These are phyloP conservation scores for Oryza officinalis DNA, from an alignment of 176 grass and related monocot genomes.

Conservation along the genomic window DNA sequence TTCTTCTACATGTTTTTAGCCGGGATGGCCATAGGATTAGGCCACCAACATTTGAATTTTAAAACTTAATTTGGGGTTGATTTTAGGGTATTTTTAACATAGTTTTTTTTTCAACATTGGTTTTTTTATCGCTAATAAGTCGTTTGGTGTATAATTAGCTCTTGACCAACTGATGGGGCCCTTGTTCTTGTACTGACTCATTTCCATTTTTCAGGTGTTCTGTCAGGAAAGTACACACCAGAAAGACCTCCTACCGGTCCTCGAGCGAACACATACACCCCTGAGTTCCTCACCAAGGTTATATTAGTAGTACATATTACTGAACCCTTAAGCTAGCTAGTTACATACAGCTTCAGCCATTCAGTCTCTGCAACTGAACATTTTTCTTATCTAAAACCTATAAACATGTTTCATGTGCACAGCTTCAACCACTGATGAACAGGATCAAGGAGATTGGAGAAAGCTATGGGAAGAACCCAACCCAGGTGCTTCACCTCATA, in stretches of 20 bases:
- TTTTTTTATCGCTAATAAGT: too few species aligned
- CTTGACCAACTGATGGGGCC: too few species aligned
- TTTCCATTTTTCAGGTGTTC: slow-evolving; percentile 44
- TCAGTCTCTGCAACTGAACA: neutral
- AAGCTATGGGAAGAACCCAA: slow-evolving; percentile 73
- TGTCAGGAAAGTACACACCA: slow-evolving; percentile 76
- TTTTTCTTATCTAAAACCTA: slow-evolving; percentile 1
- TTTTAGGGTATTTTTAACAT: too few species aligned
- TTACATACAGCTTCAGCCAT: neutral
- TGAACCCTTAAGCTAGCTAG: neutral
- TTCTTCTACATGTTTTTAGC: too few species aligned
- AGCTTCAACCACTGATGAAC: slow-evolving; percentile 88
- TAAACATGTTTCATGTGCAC: neutral
- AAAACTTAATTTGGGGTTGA: too few species aligned
- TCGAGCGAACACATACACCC: slow-evolving; percentile 61
- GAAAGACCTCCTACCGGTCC: slow-evolving; percentile 72
- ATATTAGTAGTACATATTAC: neutral
- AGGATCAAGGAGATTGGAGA: slow-evolving; percentile 83
- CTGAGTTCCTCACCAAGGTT: slow-evolving; percentile 64
- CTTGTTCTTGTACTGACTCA: neutral
- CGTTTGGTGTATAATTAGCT: too few species aligned
- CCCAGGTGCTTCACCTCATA: slow-evolving; percentile 57
- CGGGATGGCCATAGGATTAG: too few species aligned
- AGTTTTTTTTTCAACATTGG: too few species aligned
- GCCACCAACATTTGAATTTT: too few species aligned